Evolutionary conservation across 176 grass and related monocot species (phyloP), one percentile per base, ranked within the genome.

Genomic region (Ananas comosus): DNA sequence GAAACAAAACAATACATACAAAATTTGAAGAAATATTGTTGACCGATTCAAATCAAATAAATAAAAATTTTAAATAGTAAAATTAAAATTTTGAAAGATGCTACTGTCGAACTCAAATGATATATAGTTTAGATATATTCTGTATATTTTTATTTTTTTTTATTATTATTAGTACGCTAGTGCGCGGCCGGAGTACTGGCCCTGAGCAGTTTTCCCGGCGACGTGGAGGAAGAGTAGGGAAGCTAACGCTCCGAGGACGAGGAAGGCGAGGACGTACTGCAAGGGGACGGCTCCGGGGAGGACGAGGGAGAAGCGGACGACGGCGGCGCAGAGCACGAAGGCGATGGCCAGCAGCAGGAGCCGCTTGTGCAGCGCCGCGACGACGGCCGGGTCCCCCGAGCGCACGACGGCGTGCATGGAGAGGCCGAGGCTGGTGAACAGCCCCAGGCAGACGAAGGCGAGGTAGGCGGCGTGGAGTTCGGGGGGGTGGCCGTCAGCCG

Each of bases 341-440:
- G 51, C 80, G 48, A 68, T 22, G 2, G 56, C 56, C 64, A 33
- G 17, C 11, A 77, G n/a, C 80, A 83, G 76, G 2, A 17, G 22
- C 23, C 24, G 23, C 68, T 77, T 77, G 68, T 72, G 80, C 74
- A 68, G 51, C n/a, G 8, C 13, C 4, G 73, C 67, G 27, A 67
- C 51, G 68, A 77, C 22, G 21, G 2, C 10, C 1, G 49, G 11
- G 9, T 49, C 12, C 23, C 74, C 63, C 24, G 68, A 33, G 21
- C 24, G 48, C 22, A 67, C 17, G 51, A 83, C 61, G 6, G 80
- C 58, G 74, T 61, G 72, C 74, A 76, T 77, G 73, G 67, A 83
- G 5, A 82, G 50, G 16, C 63, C 69, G 2, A 83, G 67, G 80
- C 80, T 83, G 1, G 80, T 27, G 74, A 77, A 68, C 12, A 82